Evolutionary conservation across 805 yeast genomes (phyloP), one percentile per base, ranked within the genome.

Genomic region (Yarrowia osloensis): DNA sequence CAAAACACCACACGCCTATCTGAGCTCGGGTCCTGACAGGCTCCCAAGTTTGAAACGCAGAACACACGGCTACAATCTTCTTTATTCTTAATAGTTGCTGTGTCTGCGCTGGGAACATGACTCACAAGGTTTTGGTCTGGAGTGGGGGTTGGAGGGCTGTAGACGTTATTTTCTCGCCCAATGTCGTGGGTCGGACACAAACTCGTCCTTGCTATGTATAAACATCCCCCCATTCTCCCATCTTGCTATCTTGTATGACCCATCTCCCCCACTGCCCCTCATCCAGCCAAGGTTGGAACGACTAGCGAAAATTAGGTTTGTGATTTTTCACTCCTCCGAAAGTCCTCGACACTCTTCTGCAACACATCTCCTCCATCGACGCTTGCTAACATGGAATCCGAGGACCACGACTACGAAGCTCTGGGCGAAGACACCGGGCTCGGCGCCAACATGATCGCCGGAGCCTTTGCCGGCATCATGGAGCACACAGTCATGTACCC

Each of bases 381-480:
- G 44, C 66, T 61, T 61, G 54, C 52, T 24, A 61, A n/a, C 42
- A 61, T 61, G 66, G 67, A 47, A n/a, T 37, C 46, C 49, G 70
- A 68, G 21, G 71, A 69, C 44, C 49, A 59, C 54, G 99, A 94
- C 75, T 94, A 94, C 77, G 99, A 94, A 77, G 87, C 97, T 6
- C 82, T 94, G 31, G 98, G 98, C 1, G 90, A 87, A 39, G 86
- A 87, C 73, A 92, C 97, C 12, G 87, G 97, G 0, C 79, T 95
- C 66, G 75, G 86, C 5, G 90, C 96, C 4, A 96, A 93, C 75
- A 82, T 94, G 69, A 75, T 86, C 13, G 98, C 98, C 1, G 99
- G 99, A 12, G 98, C 98, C 0, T 90, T 92, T 79, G 98, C 99
- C n/a, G 99, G 99, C 29, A 91, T 95, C 67, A 91, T 94, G 98